Percentiles rank a stretch among this genome's conserved stretches.
These are phyloP conservation scores for Cercospora sp. DNA, from an alignment of 2,329 filamentous ascomycete species.

Conservation along the genomic window DNA sequence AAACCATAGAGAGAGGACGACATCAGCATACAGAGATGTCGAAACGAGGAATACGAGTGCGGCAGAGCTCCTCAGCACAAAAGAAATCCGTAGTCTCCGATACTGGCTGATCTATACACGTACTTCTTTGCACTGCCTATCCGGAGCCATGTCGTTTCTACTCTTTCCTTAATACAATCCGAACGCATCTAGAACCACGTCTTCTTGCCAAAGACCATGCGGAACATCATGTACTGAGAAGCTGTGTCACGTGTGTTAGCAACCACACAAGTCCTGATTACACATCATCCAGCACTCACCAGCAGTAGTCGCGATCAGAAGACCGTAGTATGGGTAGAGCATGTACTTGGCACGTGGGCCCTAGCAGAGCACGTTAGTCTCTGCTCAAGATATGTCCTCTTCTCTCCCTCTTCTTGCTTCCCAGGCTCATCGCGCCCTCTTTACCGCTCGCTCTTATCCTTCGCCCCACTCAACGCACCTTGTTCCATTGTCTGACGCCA, in stretches of 20 bases:
- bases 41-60: neutral
- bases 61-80: neutral
- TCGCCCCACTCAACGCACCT: constrained; percentile 58
- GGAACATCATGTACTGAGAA: constrained; percentile 69
- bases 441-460: neutral
- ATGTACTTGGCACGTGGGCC: constrained; percentile 64
- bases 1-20: neutral
- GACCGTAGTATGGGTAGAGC: constrained; percentile 68
- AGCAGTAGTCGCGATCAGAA: constrained; percentile 41
- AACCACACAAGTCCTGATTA: neutral
- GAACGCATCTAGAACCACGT: constrained; percentile 57
- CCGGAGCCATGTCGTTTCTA: neutral
- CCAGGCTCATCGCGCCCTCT: neutral
- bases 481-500: constrained; percentile 71
- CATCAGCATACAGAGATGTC: neutral
- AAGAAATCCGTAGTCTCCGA: constrained; percentile 8
- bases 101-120: constrained; percentile 7
- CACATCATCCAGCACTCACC: constrained; percentile 53
- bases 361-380: constrained; percentile 44
- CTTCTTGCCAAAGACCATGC: constrained; percentile 75
- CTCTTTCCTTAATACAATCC: neutral
- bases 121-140: neutral
- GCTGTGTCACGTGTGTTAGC: constrained; percentile 33
- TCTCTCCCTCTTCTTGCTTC: neutral
- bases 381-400: neutral